Conservation (phyloP, 176 grass and related monocot species). For the Dendrocalamus sinicus region DNA sequence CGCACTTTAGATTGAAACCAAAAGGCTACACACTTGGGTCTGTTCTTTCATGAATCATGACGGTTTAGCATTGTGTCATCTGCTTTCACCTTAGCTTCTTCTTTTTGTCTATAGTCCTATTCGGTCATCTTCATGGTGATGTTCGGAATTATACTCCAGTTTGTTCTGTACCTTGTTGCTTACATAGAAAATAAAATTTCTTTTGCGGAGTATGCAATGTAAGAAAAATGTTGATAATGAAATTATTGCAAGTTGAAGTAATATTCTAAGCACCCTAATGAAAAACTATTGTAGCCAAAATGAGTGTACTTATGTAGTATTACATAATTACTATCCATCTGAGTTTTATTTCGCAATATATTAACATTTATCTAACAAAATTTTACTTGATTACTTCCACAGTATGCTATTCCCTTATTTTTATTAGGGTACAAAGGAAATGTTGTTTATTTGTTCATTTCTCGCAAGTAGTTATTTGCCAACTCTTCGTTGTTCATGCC, state of each 20-base stretch:
- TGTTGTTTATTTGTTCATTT: background rate
- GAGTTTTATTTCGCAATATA: background rate
- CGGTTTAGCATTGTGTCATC: background rate
- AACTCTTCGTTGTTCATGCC: no score
- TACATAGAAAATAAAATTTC: constrained; percentile 1
- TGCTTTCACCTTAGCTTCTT: background rate
- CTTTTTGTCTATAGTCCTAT: background rate
- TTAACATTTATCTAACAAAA: background rate
- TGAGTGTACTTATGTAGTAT: background rate
- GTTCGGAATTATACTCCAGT: background rate
- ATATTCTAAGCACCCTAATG: background rate
- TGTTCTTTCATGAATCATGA: background rate
- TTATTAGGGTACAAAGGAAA: background rate
- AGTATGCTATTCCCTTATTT: no score
- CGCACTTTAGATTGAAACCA: background rate
- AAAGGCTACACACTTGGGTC: background rate
- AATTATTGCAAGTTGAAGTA: background rate
- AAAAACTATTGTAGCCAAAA: background rate
- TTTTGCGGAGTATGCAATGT: background rate
- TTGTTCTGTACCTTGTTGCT: background rate
- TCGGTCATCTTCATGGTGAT: background rate
- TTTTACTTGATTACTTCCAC: background rate
- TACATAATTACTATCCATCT: no score
- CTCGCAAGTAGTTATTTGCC: background rate
- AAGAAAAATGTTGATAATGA: background rate